phyloP scores from a whole-genome alignment of 345 rosid species.

The Excoecaria cochinchinensis region DNA sequence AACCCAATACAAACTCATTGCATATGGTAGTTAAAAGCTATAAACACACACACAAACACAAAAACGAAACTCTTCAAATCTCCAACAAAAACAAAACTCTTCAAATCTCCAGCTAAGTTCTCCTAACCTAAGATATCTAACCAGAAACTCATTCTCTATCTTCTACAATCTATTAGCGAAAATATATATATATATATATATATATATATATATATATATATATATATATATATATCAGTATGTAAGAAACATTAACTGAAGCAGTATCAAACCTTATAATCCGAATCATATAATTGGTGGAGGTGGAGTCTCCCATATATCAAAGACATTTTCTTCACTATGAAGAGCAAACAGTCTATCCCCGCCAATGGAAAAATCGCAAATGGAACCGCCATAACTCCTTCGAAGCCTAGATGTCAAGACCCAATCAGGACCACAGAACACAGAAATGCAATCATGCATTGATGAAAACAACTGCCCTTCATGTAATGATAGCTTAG shows the following conservation, averaged over 20 bases:
- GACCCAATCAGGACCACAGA: slow-evolving; percentile 85
- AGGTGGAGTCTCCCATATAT: slow-evolving; percentile 87
- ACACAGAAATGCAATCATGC: slow-evolving; percentile 86
- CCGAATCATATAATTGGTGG: slow-evolving; percentile 57
- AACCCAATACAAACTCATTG: slow-evolving; percentile 13
- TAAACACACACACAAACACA: slow-evolving; percentile 7
- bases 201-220: not conserved
- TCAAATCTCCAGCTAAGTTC: slow-evolving; percentile 3
- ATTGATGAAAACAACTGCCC: slow-evolving; percentile 93
- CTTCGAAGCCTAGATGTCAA: slow-evolving; percentile 75
- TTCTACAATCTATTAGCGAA: not conserved
- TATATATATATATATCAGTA: not conserved
- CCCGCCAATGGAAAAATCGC: slow-evolving; percentile 89
- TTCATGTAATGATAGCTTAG: slow-evolving; percentile 74
- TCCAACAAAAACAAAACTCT: not conserved
- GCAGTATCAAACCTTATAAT: slow-evolving; percentile 15
- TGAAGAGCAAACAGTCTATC: slow-evolving; percentile 89
- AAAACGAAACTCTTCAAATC: not conserved
- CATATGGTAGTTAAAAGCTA: slow-evolving; percentile 10
- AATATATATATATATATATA: not conserved
- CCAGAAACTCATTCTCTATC: slow-evolving; percentile 18
- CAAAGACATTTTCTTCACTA: slow-evolving; percentile 90
- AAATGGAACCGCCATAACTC: slow-evolving; percentile 78
- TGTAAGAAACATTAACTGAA: slow-evolving; percentile 12
- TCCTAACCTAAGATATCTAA: slow-evolving; percentile 13